phyloP scores from a whole-genome alignment of 306 rosid species.

The Hippophae rhamnoides region DNA sequence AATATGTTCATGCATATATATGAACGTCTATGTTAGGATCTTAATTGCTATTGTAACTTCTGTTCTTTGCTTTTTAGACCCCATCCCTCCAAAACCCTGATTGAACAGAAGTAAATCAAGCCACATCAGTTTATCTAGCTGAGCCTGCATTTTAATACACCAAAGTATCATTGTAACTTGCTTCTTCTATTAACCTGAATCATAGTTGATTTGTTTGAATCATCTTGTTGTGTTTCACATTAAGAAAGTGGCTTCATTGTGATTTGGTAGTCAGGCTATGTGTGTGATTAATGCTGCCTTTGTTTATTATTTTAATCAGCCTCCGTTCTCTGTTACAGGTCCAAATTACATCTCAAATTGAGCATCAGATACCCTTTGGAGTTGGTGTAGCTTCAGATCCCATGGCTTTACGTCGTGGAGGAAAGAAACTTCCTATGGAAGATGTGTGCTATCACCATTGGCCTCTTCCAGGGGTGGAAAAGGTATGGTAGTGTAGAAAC shows the following conservation, averaged over 20 bases:
- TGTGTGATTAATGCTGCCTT: slow-evolving; percentile 11
- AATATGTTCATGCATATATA: too few relatives aligned
- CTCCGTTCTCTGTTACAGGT: slow-evolving; percentile 44
- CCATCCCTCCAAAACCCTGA: too few relatives aligned
- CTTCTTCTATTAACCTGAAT: not conserved
- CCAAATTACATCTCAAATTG: slow-evolving; percentile 50
- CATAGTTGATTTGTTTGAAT: not conserved
- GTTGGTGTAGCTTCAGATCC: slow-evolving; percentile 95
- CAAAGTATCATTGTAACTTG: too few relatives aligned
- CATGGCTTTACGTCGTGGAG: slow-evolving; percentile 94
- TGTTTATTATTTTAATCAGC: slow-evolving; percentile 6
- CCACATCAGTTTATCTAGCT: too few relatives aligned
- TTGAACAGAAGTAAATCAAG: too few relatives aligned
- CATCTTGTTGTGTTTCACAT: slow-evolving; percentile 11
- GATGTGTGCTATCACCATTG: slow-evolving; percentile 84
- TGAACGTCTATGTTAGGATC: too few relatives aligned
- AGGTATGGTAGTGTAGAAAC: slow-evolving; percentile 38
- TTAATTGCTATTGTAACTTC: too few relatives aligned
- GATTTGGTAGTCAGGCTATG: slow-evolving; percentile 14
- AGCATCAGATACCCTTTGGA: slow-evolving; percentile 60
- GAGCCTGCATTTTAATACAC: too few relatives aligned
- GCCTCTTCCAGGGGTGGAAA: slow-evolving; percentile 90
- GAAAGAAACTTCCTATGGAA: slow-evolving; percentile 85
- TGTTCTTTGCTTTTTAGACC: too few relatives aligned
- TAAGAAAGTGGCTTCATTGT: slow-evolving; percentile 7